Conservation (phyloP, 306 rosid genomes). For the Astragalus membranaceus region DNA sequence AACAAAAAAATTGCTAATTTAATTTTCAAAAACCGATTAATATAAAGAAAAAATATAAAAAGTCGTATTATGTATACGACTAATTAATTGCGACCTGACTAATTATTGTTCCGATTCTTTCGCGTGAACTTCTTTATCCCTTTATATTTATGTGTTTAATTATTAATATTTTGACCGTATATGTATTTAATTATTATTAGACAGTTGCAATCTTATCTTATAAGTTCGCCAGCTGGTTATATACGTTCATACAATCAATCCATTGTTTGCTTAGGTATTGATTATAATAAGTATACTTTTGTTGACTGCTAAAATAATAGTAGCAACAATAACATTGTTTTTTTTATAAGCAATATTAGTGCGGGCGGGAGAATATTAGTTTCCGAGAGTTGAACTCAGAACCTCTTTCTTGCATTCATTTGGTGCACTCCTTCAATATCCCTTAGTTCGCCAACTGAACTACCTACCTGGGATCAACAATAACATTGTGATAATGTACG, state of each 20-base stretch:
- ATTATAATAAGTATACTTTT: neutral
- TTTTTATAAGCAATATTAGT: too few relatives aligned
- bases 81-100: neutral
- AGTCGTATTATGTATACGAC: neutral
- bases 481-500: neutral
- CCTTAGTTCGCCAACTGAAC: too few relatives aligned
- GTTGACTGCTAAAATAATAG: neutral
- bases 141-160: neutral
- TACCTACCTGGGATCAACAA: too few relatives aligned
- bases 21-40: neutral
- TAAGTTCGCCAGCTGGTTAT: slow-evolving; percentile 25
- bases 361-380: too few relatives aligned
- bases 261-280: neutral
- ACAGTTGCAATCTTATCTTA: slow-evolving; percentile 12
- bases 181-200: slow-evolving; percentile 9
- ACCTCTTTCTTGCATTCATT: too few relatives aligned
- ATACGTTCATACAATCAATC: neutral
- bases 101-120: slow-evolving; percentile 19
- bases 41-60: neutral
- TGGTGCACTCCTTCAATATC: too few relatives aligned
- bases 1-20: neutral
- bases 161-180: neutral
- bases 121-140: slow-evolving; percentile 8
- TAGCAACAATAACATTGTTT: neutral
- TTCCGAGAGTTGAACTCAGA: too few relatives aligned